These are phyloP conservation scores for Fomitopsis serialis DNA, from an alignment of 768 basidiomycete species.

Conservation along the genomic window DNA sequence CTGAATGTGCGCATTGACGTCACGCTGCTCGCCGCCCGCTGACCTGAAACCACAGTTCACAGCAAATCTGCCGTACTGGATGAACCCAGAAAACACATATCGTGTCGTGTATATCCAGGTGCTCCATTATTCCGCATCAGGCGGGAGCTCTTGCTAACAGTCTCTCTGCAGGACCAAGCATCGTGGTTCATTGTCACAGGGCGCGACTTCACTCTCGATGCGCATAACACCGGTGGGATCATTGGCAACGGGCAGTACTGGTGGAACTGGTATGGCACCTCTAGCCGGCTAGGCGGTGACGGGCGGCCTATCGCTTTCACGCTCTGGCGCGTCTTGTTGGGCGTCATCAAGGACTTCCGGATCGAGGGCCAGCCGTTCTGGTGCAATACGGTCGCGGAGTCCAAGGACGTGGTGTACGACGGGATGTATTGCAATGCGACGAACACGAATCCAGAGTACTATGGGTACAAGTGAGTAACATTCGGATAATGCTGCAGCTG, in stretches of 20 bases:
- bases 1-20: conserved; percentile 31
- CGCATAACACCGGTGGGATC: conserved; percentile 49
- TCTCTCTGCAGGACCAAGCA: conserved; percentile 40
- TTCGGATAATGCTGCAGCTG: neutral
- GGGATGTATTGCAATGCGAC: conserved; percentile 58
- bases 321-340: conserved; percentile 38
- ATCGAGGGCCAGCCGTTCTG: conserved; percentile 57
- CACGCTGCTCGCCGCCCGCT: too few species aligned
- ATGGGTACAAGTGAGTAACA: conserved; percentile 39
- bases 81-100: conserved; percentile 49
- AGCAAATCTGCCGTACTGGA: conserved; percentile 52
- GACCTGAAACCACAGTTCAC: conserved; percentile 33
- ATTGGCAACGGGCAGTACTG: conserved; percentile 59
- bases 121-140: neutral
- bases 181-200: conserved; percentile 64
- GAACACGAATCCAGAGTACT: conserved; percentile 44
- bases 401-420: conserved; percentile 45
- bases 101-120: conserved; percentile 59
- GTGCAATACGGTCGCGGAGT: conserved; percentile 53
- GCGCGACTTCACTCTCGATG: conserved; percentile 48
- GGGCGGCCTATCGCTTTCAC: conserved; percentile 55
- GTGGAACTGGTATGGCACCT: conserved; percentile 49
- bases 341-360: conserved; percentile 40
- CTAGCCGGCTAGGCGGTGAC: conserved; percentile 45
- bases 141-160: neutral